phyloP scores from a whole-genome alignment of 208 protist genomes.

The Trichomonas vaginalis region DNA sequence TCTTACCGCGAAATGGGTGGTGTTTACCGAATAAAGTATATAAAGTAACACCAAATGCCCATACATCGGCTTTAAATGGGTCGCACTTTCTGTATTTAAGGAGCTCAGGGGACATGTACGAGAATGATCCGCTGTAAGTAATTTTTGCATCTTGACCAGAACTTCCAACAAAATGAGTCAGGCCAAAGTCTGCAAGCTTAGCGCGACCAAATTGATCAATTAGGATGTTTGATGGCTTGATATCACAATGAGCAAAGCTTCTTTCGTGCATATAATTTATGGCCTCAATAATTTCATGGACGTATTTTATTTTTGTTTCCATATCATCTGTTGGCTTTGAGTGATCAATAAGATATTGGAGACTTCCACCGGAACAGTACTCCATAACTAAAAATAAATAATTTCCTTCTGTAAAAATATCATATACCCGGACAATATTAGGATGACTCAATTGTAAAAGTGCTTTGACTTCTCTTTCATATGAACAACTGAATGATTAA shows the following conservation, averaged over 20 bases:
- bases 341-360: neutral
- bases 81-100: neutral
- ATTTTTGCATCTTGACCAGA: neutral
- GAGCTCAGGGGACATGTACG: neutral
- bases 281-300: neutral
- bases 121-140: neutral
- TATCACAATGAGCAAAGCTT: neutral
- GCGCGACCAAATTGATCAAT: neutral
- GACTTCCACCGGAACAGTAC: neutral
- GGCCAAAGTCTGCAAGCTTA: neutral
- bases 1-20: neutral
- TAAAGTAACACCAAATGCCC: neutral
- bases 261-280: neutral
- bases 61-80: neutral
- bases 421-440: neutral
- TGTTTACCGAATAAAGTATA: neutral
- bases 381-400: neutral
- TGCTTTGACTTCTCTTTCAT: neutral
- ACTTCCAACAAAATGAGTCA: neutral
- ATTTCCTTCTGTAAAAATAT: neutral
- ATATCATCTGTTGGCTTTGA: neutral
- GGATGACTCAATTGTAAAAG: neutral
- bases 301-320: neutral
- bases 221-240: neutral
- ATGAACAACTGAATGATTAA: neutral